phyloP scores from a whole-genome alignment of 495 filamentous ascomycete genomes.

The Stereocaulon alpinum region DNA sequence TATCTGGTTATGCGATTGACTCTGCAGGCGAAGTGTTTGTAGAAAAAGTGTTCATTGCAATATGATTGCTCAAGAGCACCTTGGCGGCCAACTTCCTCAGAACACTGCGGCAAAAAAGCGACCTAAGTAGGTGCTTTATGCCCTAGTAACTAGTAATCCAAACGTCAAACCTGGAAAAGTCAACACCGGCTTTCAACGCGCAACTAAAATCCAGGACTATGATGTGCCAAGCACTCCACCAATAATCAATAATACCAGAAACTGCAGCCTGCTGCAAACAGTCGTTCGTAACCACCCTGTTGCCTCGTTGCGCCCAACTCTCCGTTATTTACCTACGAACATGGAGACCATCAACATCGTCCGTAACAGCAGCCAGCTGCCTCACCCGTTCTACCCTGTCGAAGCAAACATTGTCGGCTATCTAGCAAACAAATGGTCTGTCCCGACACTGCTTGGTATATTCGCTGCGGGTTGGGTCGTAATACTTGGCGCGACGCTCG shows the following conservation, averaged over 20 bases:
- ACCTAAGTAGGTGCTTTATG: too few relatives aligned
- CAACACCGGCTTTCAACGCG: neutral
- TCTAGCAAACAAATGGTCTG: slow-evolving; percentile 46
- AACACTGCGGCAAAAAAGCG: too few relatives aligned
- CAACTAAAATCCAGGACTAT: neutral
- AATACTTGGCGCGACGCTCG: slow-evolving; percentile 42
- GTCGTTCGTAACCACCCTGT: too few relatives aligned
- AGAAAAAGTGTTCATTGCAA: too few relatives aligned
- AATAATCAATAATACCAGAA: neutral
- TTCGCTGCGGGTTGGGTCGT: slow-evolving; percentile 42
- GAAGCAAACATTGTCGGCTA: slow-evolving; percentile 52
- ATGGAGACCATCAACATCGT: neutral
- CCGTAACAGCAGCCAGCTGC: slow-evolving; percentile 3
- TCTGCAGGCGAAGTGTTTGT: too few relatives aligned
- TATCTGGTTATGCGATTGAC: too few relatives aligned
- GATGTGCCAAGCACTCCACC: neutral
- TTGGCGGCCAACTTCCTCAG: too few relatives aligned
- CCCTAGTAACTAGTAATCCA: too few relatives aligned
- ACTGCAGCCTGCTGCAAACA: neutral
- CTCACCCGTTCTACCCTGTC: slow-evolving; percentile 61
- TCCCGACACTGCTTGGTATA: slow-evolving; percentile 41
- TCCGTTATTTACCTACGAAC: neutral
- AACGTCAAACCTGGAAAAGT: neutral
- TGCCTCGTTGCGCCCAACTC: neutral
- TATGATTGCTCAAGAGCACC: too few relatives aligned